phyloP scores from a whole-genome alignment of 106 monocot species.

The Hemerocallis citrina region DNA sequence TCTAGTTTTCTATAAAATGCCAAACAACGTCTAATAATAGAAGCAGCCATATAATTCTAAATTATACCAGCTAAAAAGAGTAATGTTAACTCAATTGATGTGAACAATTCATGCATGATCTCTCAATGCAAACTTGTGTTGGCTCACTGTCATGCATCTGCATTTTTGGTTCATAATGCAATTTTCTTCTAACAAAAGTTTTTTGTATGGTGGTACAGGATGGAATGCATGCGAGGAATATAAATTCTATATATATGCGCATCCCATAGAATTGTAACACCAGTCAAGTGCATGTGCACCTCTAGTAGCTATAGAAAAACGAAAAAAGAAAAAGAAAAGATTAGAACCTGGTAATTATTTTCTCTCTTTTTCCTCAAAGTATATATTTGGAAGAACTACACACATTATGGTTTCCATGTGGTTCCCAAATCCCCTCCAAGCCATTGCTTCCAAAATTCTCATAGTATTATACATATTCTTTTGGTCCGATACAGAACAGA shows the following conservation, averaged over 20 bases:
- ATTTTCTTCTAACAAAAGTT: background rate
- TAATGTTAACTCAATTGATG: background rate
- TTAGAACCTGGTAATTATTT: background rate
- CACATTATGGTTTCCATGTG: constrained; percentile 5
- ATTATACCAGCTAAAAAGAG: background rate
- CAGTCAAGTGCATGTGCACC: constrained; percentile 2
- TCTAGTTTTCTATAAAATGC: too few relatives aligned
- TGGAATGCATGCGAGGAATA: background rate
- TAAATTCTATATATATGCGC: constrained; percentile 3
- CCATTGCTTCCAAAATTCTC: background rate
- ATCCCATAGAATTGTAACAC: background rate
- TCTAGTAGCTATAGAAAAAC: background rate
- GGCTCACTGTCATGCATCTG: background rate
- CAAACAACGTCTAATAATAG: too few relatives aligned
- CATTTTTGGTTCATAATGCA: background rate
- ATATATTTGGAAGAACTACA: background rate
- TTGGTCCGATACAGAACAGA: background rate
- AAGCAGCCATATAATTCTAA: background rate
- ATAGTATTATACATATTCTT: background rate
- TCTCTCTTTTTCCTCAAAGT: background rate
- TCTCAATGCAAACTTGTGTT: background rate
- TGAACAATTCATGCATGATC: background rate
- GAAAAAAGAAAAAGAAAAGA: background rate
- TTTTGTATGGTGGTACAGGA: background rate
- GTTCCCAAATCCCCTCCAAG: constrained; percentile 6